Percentiles rank a stretch among this genome's conserved stretches.
phyloP scores from a whole-genome alignment of 768 basidiomycete species.

The Boletus rex-veris region DNA sequence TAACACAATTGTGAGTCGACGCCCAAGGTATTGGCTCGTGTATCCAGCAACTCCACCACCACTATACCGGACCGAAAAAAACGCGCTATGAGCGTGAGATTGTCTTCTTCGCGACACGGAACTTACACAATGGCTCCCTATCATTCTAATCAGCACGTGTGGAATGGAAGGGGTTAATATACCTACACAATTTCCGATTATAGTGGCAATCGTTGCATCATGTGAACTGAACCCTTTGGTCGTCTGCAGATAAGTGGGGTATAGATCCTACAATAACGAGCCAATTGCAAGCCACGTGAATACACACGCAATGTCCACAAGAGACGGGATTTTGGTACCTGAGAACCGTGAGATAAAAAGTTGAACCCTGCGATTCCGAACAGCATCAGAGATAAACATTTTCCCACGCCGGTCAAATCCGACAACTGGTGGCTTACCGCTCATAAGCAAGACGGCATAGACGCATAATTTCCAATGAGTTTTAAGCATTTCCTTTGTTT shows the following conservation, averaged over 20 bases:
- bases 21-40: constrained; percentile 71
- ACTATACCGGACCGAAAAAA: constrained; percentile 18
- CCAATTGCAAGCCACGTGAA: not conserved
- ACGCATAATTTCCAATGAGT: constrained; percentile 79
- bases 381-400: not conserved
- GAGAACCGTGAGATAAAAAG: constrained; percentile 73
- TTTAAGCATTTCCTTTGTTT: constrained; percentile 74
- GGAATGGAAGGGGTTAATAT: not conserved
- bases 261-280: constrained; percentile 50
- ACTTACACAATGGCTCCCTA: constrained; percentile 47
- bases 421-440: constrained; percentile 30
- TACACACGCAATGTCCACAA: not conserved
- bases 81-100: not conserved
- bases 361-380: constrained; percentile 51
- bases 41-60: constrained; percentile 72
- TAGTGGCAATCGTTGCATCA: constrained; percentile 70
- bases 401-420: not conserved
- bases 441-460: constrained; percentile 82
- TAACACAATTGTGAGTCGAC: constrained; percentile 70
- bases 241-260: constrained; percentile 68
- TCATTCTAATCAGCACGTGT: not conserved
- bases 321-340: constrained; percentile 33
- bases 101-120: constrained; percentile 2
- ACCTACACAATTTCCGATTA: constrained; percentile 69
- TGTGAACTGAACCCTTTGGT: constrained; percentile 59